Base-by-base conservation (phyloP, 164 flowering plant genomes). In the Protea cynaroides region DNA sequence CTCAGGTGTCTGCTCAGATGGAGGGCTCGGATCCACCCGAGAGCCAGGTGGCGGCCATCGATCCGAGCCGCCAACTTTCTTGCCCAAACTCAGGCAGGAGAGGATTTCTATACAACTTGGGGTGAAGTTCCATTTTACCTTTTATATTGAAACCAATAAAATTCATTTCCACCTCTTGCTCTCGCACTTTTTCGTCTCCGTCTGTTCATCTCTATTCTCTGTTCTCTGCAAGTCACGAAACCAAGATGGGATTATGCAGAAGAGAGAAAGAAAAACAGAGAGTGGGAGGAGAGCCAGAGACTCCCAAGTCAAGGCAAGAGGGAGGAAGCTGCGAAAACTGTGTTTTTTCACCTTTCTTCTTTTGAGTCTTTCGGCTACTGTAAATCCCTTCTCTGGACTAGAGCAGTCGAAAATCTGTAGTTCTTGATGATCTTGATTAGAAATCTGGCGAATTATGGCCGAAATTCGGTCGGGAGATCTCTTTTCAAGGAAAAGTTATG, bases 241-340 rank as follows among this genome's bases (percentile, higher is more conserved):
- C 73, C 75, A 58, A 65, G 79, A 76, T 74, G 76, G 19, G 52
- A 49, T 49, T 49, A 12, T 1, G 76, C 80, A 65, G 67, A 34
- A 25, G 62, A 24, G 62, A 75, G 65, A 63, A 61, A 69, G 65
- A 69, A 18, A 50, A 43, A 4, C 5, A 15, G 1, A 49, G 52
- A 15, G 52, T 4, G 52, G 17, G 54, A 47, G 55, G 34, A 57
- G 37, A 58, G 61, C 43, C 24, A 43, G 49, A 47, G n/a, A 43
- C 58, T 56, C 34, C 2, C 34, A 29, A 40, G 46, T 8, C 46
- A 40, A 10, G 14, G 34, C 34, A 73, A 67, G 75, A 74, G 74
- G 71, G 75, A 51, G 58, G 69, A 50, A 64, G 52, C 49, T n/a
- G 17, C 19, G 19, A 49, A 49, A 13, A 19, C 52, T 49, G 18